Evolutionary conservation across 2,329 filamentous ascomycete genomes (phyloP).

Genomic region (Gaeumannomyces tritici): DNA sequence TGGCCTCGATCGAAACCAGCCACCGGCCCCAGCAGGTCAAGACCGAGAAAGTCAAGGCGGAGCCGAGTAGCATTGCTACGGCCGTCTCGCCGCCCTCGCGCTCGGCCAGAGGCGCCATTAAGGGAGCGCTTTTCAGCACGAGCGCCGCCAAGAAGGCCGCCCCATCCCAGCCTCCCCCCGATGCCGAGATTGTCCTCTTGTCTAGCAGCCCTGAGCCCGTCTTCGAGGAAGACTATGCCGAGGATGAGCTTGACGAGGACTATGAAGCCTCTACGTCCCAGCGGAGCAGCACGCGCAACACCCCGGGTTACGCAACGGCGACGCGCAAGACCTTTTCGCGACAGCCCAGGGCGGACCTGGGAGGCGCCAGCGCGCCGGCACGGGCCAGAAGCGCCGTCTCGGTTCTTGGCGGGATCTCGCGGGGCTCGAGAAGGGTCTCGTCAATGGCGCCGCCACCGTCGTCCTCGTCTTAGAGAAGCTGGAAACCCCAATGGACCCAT

Average conservation of each 20-base stretch:
- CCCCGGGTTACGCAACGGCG: not conserved
- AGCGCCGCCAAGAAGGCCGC: not conserved
- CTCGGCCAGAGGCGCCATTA: not conserved
- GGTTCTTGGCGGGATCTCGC: not conserved
- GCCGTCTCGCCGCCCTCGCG: not conserved
- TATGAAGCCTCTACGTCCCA: not conserved
- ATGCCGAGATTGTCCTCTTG: slow-evolving; percentile 26
- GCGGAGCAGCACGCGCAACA: slow-evolving; percentile 5
- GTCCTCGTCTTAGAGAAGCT: not conserved
- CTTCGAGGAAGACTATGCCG: slow-evolving; percentile 24
- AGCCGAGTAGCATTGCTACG: not conserved
- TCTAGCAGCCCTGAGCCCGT: slow-evolving; percentile 21
- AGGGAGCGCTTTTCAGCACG: not conserved
- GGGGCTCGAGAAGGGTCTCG: not conserved
- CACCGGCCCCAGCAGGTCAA: not conserved
- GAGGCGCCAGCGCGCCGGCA: not conserved
- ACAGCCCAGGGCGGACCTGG: not conserved
- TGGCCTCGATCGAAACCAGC: not conserved
- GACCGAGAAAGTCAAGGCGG: not conserved
- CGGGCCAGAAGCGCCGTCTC: not conserved
- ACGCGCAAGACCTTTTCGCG: not conserved
- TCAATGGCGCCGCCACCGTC: not conserved
- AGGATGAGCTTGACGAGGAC: slow-evolving; percentile 26
- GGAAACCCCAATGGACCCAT: no score
- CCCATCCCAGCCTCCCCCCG: slow-evolving; percentile 18